These are phyloP conservation scores for Triangularia verruculosa DNA, from an alignment of 2,329 filamentous ascomycete genomes.

Conservation along the genomic window DNA sequence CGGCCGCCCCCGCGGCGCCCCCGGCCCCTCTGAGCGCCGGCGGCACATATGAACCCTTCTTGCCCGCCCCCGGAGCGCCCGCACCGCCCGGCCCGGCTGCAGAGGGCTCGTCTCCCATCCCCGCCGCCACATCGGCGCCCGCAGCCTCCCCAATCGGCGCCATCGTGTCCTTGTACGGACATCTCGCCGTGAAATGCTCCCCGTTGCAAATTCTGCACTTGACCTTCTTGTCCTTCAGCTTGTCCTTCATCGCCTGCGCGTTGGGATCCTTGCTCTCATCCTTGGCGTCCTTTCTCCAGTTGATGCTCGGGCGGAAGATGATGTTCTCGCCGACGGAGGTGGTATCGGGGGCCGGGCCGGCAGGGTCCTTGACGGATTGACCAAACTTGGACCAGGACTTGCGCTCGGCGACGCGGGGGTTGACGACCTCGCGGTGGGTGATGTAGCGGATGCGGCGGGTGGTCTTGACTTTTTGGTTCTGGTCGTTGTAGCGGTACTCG, in stretches of 20 bases:
- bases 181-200: slow-evolving; percentile 98
- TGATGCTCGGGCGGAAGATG: slow-evolving; percentile 86
- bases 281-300: slow-evolving; percentile 89
- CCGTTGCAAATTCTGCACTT: slow-evolving; percentile 99
- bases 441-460: slow-evolving; percentile 93
- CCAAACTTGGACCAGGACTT: slow-evolving; percentile 94
- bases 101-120: slow-evolving; percentile 54
- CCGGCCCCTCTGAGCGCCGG: slow-evolving; percentile 79
- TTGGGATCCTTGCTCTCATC: slow-evolving; percentile 71
- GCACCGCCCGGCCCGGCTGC: slow-evolving; percentile 23
- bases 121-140: slow-evolving; percentile 54
- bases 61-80: slow-evolving; percentile 53
- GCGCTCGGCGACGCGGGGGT: slow-evolving; percentile 93
- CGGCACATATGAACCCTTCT: slow-evolving; percentile 86
- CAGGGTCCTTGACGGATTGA: slow-evolving; percentile 75
- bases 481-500: slow-evolving; percentile 85
- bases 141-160: slow-evolving; percentile 69
- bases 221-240: slow-evolving; percentile 98
- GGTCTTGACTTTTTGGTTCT: slow-evolving; percentile 94
- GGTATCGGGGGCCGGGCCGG: slow-evolving; percentile 82
- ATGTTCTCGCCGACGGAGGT: slow-evolving; percentile 97
- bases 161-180: slow-evolving; percentile 99
- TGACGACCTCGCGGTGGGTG: slow-evolving; percentile 87
- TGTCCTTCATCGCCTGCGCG: slow-evolving; percentile 71
- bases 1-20: slow-evolving; percentile 50